Conservation (phyloP, 139 green algal genomes). For the Tetraselmis chui region DNA sequence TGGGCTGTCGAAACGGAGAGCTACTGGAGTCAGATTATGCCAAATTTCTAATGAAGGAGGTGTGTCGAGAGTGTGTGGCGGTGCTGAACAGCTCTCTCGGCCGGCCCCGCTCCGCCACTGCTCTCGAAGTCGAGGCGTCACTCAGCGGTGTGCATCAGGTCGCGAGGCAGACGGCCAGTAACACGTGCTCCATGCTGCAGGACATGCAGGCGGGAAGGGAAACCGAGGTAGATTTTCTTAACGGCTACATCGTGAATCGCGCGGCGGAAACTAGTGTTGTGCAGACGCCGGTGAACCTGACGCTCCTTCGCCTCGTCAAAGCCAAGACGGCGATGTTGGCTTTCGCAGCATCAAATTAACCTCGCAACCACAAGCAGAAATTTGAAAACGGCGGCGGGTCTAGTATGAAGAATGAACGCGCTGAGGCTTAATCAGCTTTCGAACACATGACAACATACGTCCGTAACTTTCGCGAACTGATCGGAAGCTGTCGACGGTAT, state of each 20-base stretch:
- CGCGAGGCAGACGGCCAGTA: constrained; percentile 15
- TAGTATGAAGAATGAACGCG: too few relatives aligned
- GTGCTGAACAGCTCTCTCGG: constrained; percentile 5
- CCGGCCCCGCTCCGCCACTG: too few relatives aligned
- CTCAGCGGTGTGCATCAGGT: constrained; percentile 6
- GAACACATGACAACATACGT: too few relatives aligned
- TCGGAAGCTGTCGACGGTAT: too few relatives aligned
- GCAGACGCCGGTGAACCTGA: background rate
- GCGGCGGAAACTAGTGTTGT: background rate
- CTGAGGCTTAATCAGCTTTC: too few relatives aligned
- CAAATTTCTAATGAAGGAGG: background rate
- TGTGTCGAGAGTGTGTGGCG: constrained; percentile 13
- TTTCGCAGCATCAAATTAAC: too few relatives aligned
- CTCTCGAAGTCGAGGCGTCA: background rate
- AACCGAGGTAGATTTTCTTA: constrained; percentile 37
- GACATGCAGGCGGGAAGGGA: constrained; percentile 16
- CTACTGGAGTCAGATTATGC: constrained; percentile 11
- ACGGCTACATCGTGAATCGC: constrained; percentile 14
- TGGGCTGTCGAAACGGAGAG: constrained; percentile 35
- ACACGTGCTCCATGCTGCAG: constrained; percentile 42
- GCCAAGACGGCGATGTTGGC: background rate
- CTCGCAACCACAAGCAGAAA: too few relatives aligned
- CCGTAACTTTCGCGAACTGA: too few relatives aligned
- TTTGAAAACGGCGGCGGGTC: too few relatives aligned
- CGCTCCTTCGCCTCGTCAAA: background rate